Base-by-base conservation (phyloP, 2,329 filamentous ascomycete species). In the Raffaelea arxii region DNA sequence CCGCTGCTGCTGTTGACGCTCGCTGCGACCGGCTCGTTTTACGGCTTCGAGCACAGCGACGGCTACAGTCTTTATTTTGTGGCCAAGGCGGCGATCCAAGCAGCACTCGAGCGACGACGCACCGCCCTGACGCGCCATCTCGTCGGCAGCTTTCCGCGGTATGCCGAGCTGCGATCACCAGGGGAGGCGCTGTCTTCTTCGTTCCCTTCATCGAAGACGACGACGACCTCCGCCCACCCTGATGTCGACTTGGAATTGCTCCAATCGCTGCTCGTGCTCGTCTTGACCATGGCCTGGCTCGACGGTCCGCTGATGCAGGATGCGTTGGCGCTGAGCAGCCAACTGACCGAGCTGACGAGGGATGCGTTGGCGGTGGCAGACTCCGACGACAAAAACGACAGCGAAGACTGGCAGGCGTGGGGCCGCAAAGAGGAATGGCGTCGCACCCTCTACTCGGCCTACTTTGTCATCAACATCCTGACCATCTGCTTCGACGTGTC, bases 381-480 rank as follows among this genome's bases (percentile, higher is more conserved):
- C 37, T 10, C 12, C 19, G 22, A 21, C 37, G 37, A 5, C 37
- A 18, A 21, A 11, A 21, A 9, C 38, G 38, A 25, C 21, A 23
- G 21, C 6, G 36, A 39, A 14, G 38, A 23, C 38, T 41, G 38
- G 38, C n/a, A 25, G 19, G 21, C 14, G 21, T 41, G 38, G 38
- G n/a, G 38, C 38, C 38, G 25, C 16, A 19, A 22, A 5, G 44
- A 46, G 37, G 44, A 46, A 27, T 9, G 25, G 6, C 44, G 27
- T 12, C 44, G 44, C 14, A 46, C 44, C 18, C 24, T 46, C 5
- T 46, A 46, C 37, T 46, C 36, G 23, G 37, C 44, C 6, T 46
- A 41, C 27, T 40, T 46, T 46, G 37, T 46, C 2, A 16, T 46
- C 6, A 39, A 39, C 18, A 30, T 46, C 10, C 25, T 40, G 14